These are phyloP conservation scores for Exophiala aquamarina DNA, from an alignment of 2,329 filamentous ascomycete species.

Conservation along the genomic window DNA sequence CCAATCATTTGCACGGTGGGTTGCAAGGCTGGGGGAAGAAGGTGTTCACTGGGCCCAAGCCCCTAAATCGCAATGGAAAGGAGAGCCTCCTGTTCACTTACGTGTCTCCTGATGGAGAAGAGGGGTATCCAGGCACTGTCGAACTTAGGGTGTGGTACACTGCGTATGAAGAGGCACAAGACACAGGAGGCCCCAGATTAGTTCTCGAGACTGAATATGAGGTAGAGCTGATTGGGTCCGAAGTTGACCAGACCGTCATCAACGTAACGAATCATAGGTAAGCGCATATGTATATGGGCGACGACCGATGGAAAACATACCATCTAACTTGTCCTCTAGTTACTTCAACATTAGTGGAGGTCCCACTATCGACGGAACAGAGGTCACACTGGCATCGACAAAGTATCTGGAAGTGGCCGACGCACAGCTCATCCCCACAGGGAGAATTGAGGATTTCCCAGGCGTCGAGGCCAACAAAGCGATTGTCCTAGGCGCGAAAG, in stretches of 20 bases:
- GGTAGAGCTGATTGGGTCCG: slow-evolving; percentile 71
- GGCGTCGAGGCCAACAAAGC: slow-evolving; percentile 63
- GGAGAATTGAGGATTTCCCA: slow-evolving; percentile 63
- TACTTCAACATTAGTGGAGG: slow-evolving; percentile 66
- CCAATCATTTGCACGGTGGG: slow-evolving; percentile 75
- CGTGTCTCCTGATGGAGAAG: slow-evolving; percentile 69
- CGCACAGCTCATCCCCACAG: slow-evolving; percentile 68
- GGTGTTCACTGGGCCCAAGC: slow-evolving; percentile 70
- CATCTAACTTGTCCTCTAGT: slow-evolving; percentile 36
- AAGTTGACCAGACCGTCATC: slow-evolving; percentile 83
- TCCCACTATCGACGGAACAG: slow-evolving; percentile 62
- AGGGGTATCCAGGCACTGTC: slow-evolving; percentile 86
- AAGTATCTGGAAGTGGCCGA: slow-evolving; percentile 73
- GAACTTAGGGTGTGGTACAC: slow-evolving; percentile 77
- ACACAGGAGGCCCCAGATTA: slow-evolving; percentile 59
- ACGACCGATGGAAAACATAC: slow-evolving; percentile 5
- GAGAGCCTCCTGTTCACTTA: slow-evolving; percentile 67
- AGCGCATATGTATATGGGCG: slow-evolving; percentile 27
- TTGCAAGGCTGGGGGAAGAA: slow-evolving; percentile 77
- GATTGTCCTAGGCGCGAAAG: slow-evolving; percentile 70
- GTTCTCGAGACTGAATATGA: slow-evolving; percentile 87
- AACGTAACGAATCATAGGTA: slow-evolving; percentile 96
- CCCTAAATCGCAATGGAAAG: slow-evolving; percentile 57
- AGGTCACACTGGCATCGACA: slow-evolving; percentile 58
- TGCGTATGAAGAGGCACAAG: slow-evolving; percentile 62